phyloP scores from a whole-genome alignment of 192 early-diverging fungal species.

The Entomortierella chlamydospora region DNA sequence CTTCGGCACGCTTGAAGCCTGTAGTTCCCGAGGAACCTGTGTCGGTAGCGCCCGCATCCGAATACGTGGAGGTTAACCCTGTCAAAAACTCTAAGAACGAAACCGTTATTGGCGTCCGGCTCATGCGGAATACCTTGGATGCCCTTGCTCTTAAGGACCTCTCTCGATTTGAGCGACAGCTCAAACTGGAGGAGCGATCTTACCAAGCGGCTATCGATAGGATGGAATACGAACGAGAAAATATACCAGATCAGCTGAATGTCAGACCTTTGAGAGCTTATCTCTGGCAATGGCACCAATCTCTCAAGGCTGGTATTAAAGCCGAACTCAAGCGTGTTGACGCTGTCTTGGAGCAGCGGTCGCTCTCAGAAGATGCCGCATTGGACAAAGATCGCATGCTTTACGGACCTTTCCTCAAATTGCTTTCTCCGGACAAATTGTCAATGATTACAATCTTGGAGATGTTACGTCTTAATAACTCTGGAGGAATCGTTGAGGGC shows the following conservation, averaged over 20 bases:
- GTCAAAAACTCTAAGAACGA: slow-evolving; percentile 45
- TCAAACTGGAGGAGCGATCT: slow-evolving; percentile 85
- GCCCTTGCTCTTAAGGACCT: slow-evolving; percentile 66
- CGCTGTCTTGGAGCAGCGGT: slow-evolving; percentile 35
- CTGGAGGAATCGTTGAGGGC: slow-evolving; percentile 60
- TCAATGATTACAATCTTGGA: slow-evolving; percentile 88
- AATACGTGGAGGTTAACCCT: slow-evolving; percentile 19
- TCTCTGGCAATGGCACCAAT: slow-evolving; percentile 81
- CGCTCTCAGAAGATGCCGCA: slow-evolving; percentile 18
- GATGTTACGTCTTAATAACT: slow-evolving; percentile 72
- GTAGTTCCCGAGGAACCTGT: slow-evolving; percentile 11
- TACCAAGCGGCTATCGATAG: slow-evolving; percentile 80
- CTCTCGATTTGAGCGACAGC: slow-evolving; percentile 77
- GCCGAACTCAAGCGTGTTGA: slow-evolving; percentile 72
- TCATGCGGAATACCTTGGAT: slow-evolving; percentile 78
- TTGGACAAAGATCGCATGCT: slow-evolving; percentile 63
- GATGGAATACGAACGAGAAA: slow-evolving; percentile 64
- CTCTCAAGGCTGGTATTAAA: slow-evolving; percentile 75
- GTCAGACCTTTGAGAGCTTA: slow-evolving; percentile 65
- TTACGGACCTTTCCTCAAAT: slow-evolving; percentile 73
- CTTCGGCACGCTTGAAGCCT: slow-evolving; percentile 19
- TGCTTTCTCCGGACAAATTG: slow-evolving; percentile 77
- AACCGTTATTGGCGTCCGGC: slow-evolving; percentile 75
- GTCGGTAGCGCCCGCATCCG: not conserved
- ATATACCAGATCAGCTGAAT: slow-evolving; percentile 67